Evolutionary conservation across 2,329 filamentous ascomycete species (phyloP).

Genomic region (Cladophialophora exuberans): DNA sequence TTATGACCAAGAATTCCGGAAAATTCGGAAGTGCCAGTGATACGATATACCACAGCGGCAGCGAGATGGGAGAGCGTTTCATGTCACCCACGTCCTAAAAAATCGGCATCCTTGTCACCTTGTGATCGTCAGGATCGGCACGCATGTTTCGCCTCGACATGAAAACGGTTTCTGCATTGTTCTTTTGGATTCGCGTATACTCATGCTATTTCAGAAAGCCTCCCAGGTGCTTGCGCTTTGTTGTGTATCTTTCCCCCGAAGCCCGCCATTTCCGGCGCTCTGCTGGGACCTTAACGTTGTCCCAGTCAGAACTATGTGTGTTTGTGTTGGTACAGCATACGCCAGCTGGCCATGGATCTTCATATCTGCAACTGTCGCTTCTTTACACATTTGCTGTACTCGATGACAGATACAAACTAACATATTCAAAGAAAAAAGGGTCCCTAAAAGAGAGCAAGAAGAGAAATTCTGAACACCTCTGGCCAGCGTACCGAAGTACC

Average conservation of each 20-base stretch:
- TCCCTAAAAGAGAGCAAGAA: constrained; percentile 17
- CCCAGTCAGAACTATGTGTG: neutral
- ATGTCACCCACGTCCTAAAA: too few species aligned
- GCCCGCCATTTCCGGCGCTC: neutral
- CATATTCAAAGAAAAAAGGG: constrained; percentile 4
- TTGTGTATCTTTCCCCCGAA: constrained; percentile 10
- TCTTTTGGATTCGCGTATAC: constrained; percentile 12
- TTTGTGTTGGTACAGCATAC: constrained; percentile 3
- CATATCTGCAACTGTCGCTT: constrained; percentile 7
- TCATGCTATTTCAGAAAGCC: constrained; percentile 17
- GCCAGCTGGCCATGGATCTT: constrained; percentile 9
- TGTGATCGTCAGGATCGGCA: constrained; percentile 15
- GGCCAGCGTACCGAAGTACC: neutral
- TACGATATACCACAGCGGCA: too few species aligned
- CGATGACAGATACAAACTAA: constrained; percentile 6
- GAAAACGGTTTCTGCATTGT: constrained; percentile 10
- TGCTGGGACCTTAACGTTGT: neutral
- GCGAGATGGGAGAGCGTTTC: too few species aligned
- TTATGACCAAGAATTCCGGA: too few species aligned
- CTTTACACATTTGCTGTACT: constrained; percentile 13
- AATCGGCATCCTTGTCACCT: too few species aligned
- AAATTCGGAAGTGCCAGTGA: too few species aligned
- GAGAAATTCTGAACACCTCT: constrained; percentile 21
- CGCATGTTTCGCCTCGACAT: constrained; percentile 14
- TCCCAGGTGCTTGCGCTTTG: constrained; percentile 15